phyloP scores from a whole-genome alignment of 176 grass and related monocot genomes.

The Puccinellia tenuiflora region DNA sequence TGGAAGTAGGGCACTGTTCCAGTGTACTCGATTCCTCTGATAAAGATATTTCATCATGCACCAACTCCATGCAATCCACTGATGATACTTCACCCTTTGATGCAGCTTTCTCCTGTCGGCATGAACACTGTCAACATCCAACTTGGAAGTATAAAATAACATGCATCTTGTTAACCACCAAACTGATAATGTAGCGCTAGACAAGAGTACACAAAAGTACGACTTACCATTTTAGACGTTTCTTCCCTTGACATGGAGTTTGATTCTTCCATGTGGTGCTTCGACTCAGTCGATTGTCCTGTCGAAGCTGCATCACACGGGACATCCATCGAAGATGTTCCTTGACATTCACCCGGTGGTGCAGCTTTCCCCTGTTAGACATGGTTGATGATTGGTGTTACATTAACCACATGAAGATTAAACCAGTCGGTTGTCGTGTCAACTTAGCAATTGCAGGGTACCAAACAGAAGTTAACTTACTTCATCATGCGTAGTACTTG shows the following conservation, averaged over 20 bases:
- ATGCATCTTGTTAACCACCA: not conserved
- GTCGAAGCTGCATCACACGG: not conserved
- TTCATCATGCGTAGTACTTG: not conserved
- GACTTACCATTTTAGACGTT: not conserved
- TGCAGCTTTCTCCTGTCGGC: slow-evolving; percentile 5
- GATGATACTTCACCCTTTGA: not conserved
- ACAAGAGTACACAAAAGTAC: not conserved
- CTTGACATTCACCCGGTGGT: not conserved
- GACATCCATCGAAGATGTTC: not conserved
- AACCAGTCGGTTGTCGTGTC: not conserved
- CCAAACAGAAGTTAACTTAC: slow-evolving; percentile 6
- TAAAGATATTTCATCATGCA: not conserved
- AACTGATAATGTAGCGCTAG: not conserved
- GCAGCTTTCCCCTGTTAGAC: not conserved
- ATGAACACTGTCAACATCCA: not conserved
- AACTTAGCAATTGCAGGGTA: not conserved
- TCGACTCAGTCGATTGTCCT: slow-evolving; percentile 10
- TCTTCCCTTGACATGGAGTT: not conserved
- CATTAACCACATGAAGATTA: not conserved
- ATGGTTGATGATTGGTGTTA: not conserved
- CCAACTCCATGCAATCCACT: not conserved
- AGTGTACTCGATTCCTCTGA: not conserved
- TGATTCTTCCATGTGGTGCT: not conserved
- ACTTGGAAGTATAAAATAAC: not conserved
- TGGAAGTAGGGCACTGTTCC: not conserved